Evolutionary conservation across 129 eudicot species (phyloP).

Genomic region (Chrysanthemum makinoi): DNA sequence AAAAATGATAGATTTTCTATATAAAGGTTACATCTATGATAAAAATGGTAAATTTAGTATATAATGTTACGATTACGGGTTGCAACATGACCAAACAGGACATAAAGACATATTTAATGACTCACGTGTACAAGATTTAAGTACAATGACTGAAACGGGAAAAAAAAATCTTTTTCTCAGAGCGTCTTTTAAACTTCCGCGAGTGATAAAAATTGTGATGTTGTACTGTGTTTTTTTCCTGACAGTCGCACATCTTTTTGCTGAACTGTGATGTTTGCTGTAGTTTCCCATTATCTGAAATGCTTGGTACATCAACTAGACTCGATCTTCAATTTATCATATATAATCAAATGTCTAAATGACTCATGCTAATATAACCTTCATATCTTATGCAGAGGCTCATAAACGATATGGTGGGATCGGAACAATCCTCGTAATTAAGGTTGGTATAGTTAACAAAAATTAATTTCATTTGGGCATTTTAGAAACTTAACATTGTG

Average conservation of each 20-base stretch:
- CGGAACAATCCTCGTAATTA: slow-evolving; percentile 90
- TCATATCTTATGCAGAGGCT: slow-evolving; percentile 62
- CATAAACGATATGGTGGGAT: slow-evolving; percentile 90
- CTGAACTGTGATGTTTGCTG: slow-evolving; percentile 97
- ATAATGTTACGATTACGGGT: too few relatives aligned
- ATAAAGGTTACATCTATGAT: too few relatives aligned
- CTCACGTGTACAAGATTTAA: too few relatives aligned
- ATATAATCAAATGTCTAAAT: not conserved
- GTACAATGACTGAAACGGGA: too few relatives aligned
- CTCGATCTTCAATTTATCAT: not conserved
- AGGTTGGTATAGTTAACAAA: slow-evolving; percentile 43
- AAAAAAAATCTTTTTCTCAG: not conserved
- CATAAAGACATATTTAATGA: too few relatives aligned
- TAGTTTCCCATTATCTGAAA: slow-evolving; percentile 76
- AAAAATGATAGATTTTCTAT: too few relatives aligned
- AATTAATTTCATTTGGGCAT: too few relatives aligned
- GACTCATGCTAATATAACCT: slow-evolving; percentile 3
- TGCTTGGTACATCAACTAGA: slow-evolving; percentile 61
- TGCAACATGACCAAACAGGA: too few relatives aligned
- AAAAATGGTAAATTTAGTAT: too few relatives aligned
- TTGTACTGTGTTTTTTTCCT: slow-evolving; percentile 11
- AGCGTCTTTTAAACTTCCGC: not conserved
- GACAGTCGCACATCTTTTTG: slow-evolving; percentile 91
- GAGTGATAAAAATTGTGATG: not conserved
- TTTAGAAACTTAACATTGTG: not conserved